phyloP scores from a whole-genome alignment of 1,284 basidiomycete genomes.

The Chondrostereum purpureum region DNA sequence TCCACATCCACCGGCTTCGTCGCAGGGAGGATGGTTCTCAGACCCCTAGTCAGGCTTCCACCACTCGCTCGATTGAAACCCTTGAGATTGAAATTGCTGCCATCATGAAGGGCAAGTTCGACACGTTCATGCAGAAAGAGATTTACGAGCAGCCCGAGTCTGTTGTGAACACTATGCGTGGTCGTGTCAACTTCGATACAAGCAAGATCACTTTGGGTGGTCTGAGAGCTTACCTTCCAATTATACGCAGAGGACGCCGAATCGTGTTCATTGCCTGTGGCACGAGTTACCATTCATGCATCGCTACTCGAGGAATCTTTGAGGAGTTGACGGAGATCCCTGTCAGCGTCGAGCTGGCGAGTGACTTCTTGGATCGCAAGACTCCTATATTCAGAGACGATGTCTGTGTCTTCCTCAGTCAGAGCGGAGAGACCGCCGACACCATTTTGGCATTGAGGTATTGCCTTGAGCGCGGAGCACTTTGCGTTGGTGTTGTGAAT shows the following conservation, averaged over 20 bases:
- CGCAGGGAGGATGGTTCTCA: conserved; percentile 70
- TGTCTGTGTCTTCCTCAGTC: conserved; percentile 93
- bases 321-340: conserved; percentile 99
- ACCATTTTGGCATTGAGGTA: conserved; percentile 96
- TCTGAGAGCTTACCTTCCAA: conserved; percentile 89
- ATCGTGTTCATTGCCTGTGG: conserved; percentile 98
- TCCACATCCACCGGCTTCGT: conserved; percentile 98
- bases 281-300: conserved; percentile 95
- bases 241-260: conserved; percentile 91
- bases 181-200: conserved; percentile 97
- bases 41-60: conserved; percentile 51
- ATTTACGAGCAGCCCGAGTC: conserved; percentile 99
- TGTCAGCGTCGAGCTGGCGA: conserved; percentile 94
- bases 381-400: conserved; percentile 99
- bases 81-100: conserved; percentile 98
- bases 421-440: conserved; percentile 98
- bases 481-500: conserved; percentile 97
- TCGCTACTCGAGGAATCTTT: conserved; percentile 97
- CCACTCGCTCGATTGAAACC: conserved; percentile 96
- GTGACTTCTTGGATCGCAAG: conserved; percentile 98
- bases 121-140: conserved; percentile 99
- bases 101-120: conserved; percentile 99
- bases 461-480: conserved; percentile 93
- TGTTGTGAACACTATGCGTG: conserved; percentile 99
- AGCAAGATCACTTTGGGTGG: conserved; percentile 92